Conservation (phyloP, 345 rosid species). For the Brassica nigra region DNA sequence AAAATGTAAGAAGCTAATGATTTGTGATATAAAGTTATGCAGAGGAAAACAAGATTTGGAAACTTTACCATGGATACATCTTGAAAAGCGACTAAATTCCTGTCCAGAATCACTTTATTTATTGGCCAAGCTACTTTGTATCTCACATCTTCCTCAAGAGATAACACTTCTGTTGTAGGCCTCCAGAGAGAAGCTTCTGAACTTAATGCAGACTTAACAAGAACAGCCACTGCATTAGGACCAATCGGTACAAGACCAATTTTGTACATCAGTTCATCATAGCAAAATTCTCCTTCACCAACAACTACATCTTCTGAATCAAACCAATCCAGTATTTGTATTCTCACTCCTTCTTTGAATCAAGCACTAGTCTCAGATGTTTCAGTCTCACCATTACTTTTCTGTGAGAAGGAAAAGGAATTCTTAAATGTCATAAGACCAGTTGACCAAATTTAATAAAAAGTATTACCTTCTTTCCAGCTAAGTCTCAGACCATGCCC, state of each 20-base stretch:
- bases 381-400: neutral
- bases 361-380: neutral
- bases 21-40: too few species aligned
- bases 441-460: neutral
- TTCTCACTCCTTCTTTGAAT: neutral
- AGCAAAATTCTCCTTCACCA: neutral
- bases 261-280: conserved; percentile 6
- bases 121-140: conserved; percentile 3
- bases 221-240: too few species aligned
- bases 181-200: too few species aligned
- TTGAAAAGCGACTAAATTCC: neutral
- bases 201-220: too few species aligned
- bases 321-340: neutral
- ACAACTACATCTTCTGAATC: neutral
- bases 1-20: too few species aligned
- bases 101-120: neutral
- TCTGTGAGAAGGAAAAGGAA: neutral
- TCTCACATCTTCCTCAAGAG: neutral
- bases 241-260: conserved; percentile 7
- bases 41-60: too few species aligned
- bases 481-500: neutral
- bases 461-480: conserved; percentile 13
- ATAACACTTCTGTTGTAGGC: too few species aligned
- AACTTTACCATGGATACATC: neutral
- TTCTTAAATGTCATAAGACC: neutral